phyloP scores from a whole-genome alignment of 2,329 filamentous ascomycete species.

The Aureobasidium sp. region DNA sequence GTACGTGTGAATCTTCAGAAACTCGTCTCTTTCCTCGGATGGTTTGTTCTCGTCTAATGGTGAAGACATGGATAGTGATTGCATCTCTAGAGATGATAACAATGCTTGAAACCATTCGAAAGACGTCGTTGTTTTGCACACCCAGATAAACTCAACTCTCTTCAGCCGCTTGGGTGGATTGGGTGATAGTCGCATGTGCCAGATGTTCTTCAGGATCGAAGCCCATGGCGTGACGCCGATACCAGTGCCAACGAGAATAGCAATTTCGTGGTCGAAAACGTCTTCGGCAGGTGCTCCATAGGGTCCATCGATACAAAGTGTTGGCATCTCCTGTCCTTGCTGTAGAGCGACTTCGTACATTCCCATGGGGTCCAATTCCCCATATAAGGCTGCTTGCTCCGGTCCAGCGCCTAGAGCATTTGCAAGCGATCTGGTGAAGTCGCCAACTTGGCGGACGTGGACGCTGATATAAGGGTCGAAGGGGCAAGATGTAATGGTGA shows the following conservation, averaged over 20 bases:
- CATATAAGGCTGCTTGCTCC: constrained; percentile 82
- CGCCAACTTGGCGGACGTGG: constrained; percentile 91
- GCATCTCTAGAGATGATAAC: constrained; percentile 79
- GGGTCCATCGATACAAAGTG: constrained; percentile 82
- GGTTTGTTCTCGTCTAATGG: constrained; percentile 48
- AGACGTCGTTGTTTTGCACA: constrained; percentile 88
- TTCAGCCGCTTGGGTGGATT: constrained; percentile 84
- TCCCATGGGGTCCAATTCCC: constrained; percentile 81
- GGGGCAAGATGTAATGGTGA: constrained; percentile 97
- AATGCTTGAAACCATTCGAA: constrained; percentile 99
- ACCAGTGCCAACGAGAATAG: constrained; percentile 75
- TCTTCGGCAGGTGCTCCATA: constrained; percentile 97
- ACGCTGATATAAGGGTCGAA: constrained; percentile 92
- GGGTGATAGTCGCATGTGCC: constrained; percentile 83
- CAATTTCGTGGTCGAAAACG: constrained; percentile 88
- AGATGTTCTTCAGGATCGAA: constrained; percentile 91
- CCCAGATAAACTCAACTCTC: constrained; percentile 98
- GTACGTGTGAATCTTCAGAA: constrained; percentile 96
- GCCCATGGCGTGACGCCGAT: constrained; percentile 86
- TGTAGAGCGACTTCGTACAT: constrained; percentile 97
- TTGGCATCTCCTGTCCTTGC: constrained; percentile 87
- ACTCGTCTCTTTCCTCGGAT: constrained; percentile 61
- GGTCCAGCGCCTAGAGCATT: constrained; percentile 87
- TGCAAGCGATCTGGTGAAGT: constrained; percentile 90
- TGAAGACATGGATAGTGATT: constrained; percentile 57